Percentiles rank a stretch among this genome's conserved stretches.
These are phyloP conservation scores for Arthrobotrys conoides DNA, from an alignment of 2,329 filamentous ascomycete genomes.

Conservation along the genomic window DNA sequence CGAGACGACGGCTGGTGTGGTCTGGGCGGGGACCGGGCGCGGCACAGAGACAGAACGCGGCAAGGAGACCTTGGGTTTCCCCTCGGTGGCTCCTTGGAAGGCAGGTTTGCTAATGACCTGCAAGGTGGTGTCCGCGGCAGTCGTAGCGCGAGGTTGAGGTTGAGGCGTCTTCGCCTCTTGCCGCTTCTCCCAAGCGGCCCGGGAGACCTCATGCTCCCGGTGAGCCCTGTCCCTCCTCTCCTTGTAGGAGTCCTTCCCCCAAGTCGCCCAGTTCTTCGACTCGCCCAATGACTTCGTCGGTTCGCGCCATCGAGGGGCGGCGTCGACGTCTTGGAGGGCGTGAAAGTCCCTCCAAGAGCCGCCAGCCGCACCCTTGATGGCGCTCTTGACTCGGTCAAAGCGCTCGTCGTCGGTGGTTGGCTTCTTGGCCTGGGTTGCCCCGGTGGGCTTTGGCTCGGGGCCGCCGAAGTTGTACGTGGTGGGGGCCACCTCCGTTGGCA, in stretches of 20 bases:
- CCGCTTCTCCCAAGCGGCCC: constrained; percentile 16
- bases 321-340: constrained; percentile 3
- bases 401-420: constrained; percentile 22
- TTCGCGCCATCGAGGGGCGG: constrained; percentile 12
- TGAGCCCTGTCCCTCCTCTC: not conserved
- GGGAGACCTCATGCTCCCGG: constrained; percentile 2
- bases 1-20: not conserved
- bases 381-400: constrained; percentile 37
- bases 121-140: constrained; percentile 42
- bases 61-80: constrained; percentile 58
- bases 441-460: not conserved
- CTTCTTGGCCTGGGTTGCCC: not conserved
- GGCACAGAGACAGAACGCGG: constrained; percentile 29
- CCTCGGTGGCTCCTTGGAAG: constrained; percentile 49
- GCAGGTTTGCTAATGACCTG: constrained; percentile 59
- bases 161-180: constrained; percentile 23
- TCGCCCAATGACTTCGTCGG: not conserved
- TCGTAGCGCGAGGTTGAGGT: not conserved
- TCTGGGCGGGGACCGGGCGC: not conserved
- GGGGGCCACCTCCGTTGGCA: constrained; percentile 8
- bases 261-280: not conserved
- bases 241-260: not conserved
- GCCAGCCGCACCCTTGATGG: constrained; percentile 29
- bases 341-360: constrained; percentile 19
- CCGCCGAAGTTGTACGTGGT: constrained; percentile 8